phyloP scores from a whole-genome alignment of 495 filamentous ascomycete genomes.

The Xanthoparmelia taractica region DNA sequence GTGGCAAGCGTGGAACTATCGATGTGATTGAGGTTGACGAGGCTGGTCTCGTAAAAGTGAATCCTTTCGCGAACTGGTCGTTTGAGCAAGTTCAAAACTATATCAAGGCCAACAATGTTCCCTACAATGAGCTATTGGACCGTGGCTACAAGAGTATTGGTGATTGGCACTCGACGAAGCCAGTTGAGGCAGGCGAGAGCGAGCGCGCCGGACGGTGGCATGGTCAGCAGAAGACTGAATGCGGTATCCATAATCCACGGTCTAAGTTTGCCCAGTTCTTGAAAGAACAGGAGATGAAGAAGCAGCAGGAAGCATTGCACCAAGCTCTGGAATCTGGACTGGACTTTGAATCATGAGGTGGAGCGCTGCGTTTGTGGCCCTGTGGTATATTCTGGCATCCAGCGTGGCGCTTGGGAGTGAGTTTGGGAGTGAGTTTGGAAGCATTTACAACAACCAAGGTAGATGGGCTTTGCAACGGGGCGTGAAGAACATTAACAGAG shows the following conservation, averaged over 20 bases:
- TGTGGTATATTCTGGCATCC: background rate
- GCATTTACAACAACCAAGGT: background rate
- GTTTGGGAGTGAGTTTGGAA: background rate
- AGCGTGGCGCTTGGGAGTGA: background rate
- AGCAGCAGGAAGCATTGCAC: conserved; percentile 53
- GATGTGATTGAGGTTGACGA: conserved; percentile 90
- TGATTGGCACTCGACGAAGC: conserved; percentile 94
- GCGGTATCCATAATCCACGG: conserved; percentile 94
- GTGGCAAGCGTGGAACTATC: conserved; percentile 82
- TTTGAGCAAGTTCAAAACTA: conserved; percentile 86
- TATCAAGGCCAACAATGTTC: conserved; percentile 74
- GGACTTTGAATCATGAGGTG: conserved; percentile 17
- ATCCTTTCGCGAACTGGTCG: conserved; percentile 94
- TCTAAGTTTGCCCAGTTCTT: conserved; percentile 85
- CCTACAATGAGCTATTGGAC: conserved; percentile 88
- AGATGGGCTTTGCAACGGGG: background rate
- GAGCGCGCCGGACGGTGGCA: conserved; percentile 98
- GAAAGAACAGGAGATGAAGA: conserved; percentile 62
- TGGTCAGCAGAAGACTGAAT: conserved; percentile 89
- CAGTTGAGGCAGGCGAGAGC: conserved; percentile 83
- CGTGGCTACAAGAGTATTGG: conserved; percentile 92
- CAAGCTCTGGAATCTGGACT: conserved; percentile 35
- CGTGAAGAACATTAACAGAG: background rate
- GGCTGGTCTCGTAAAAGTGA: conserved; percentile 90
- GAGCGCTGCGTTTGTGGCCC: background rate